Conservation (phyloP, 2,329 filamentous ascomycete genomes). For the Pseudogymnoascus sp. region DNA sequence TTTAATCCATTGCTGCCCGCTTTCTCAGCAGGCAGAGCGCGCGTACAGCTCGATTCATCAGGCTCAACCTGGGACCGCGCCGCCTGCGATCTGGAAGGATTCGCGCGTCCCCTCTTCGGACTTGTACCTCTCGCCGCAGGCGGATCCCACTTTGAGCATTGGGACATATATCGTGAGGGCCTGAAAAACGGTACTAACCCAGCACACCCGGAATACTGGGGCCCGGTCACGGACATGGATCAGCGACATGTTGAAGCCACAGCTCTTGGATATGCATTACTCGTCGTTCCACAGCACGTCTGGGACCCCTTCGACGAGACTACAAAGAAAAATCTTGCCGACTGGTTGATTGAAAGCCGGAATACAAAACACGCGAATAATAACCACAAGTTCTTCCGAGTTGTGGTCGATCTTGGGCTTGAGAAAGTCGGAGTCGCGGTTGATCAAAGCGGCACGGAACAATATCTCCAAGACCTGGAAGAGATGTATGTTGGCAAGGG, state of each 20-base stretch:
- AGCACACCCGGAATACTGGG: conserved; percentile 37
- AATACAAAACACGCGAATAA: conserved; percentile 37
- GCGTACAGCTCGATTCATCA: conserved; percentile 31
- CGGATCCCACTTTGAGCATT: conserved; percentile 9
- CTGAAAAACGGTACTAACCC: conserved; percentile 27
- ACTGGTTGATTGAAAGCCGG: conserved; percentile 37
- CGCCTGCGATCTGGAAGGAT: conserved; percentile 38
- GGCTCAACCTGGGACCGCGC: conserved; percentile 36
- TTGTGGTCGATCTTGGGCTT: conserved; percentile 40
- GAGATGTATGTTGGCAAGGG: conserved; percentile 37
- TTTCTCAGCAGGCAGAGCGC: conserved; percentile 30
- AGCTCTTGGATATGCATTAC: conserved; percentile 40
- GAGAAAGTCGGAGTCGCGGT: conserved; percentile 33
- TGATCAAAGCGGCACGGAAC: conserved; percentile 25
- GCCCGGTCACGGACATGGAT: conserved; percentile 36
- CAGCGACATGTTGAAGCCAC: conserved; percentile 48
- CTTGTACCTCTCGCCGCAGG: conserved; percentile 15
- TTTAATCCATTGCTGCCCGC: conserved; percentile 21
- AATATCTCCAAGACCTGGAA: conserved; percentile 35
- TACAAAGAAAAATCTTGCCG: conserved; percentile 31
- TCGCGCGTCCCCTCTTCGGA: conserved; percentile 26
- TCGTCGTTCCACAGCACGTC: conserved; percentile 35
- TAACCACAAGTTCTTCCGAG: conserved; percentile 46
- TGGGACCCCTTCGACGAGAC: conserved; percentile 24
- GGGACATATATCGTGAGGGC: conserved; percentile 10